Evolutionary conservation across 2,329 filamentous ascomycete species (phyloP).

Genomic region (Penicillium brasilianum): DNA sequence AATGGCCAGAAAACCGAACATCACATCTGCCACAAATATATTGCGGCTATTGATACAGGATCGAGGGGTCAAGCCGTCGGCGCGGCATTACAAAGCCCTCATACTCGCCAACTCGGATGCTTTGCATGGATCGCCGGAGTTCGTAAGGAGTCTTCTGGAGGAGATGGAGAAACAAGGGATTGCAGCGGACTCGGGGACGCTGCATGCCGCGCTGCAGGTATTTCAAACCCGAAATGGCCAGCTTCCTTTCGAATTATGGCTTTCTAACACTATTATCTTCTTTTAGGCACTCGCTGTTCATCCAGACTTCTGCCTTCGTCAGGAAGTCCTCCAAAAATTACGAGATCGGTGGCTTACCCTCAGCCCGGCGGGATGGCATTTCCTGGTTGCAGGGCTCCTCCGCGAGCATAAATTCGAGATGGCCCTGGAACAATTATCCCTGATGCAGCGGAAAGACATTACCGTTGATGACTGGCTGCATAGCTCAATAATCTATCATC

Average conservation of each 20-base stretch:
- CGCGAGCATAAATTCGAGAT: slow-evolving; percentile 83
- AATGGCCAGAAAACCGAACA: slow-evolving; percentile 31
- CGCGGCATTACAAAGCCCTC: slow-evolving; percentile 69
- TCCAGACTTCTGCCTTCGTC: slow-evolving; percentile 79
- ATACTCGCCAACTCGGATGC: slow-evolving; percentile 72
- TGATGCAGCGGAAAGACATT: slow-evolving; percentile 64
- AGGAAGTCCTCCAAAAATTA: slow-evolving; percentile 68
- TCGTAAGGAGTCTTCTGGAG: slow-evolving; percentile 66
- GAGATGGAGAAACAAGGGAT: slow-evolving; percentile 72
- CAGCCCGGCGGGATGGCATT: slow-evolving; percentile 66
- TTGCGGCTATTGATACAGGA: slow-evolving; percentile 46
- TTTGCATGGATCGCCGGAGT: slow-evolving; percentile 67
- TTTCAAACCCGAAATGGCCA: slow-evolving; percentile 20
- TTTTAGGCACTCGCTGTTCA: slow-evolving; percentile 74
- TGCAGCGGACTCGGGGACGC: slow-evolving; percentile 67
- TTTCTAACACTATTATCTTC: not conserved
- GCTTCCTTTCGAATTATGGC: not conserved
- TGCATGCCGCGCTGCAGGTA: slow-evolving; percentile 73
- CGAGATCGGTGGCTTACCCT: slow-evolving; percentile 72
- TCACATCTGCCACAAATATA: slow-evolving; percentile 37
- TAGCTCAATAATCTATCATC: slow-evolving; percentile 74
- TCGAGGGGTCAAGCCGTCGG: slow-evolving; percentile 42
- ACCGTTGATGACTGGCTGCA: slow-evolving; percentile 73
- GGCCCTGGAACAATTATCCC: slow-evolving; percentile 71
- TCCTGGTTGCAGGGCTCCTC: slow-evolving; percentile 73